Base-by-base conservation (phyloP, 2,329 filamentous ascomycete genomes). In the Emmonsiellopsis sp. region DNA sequence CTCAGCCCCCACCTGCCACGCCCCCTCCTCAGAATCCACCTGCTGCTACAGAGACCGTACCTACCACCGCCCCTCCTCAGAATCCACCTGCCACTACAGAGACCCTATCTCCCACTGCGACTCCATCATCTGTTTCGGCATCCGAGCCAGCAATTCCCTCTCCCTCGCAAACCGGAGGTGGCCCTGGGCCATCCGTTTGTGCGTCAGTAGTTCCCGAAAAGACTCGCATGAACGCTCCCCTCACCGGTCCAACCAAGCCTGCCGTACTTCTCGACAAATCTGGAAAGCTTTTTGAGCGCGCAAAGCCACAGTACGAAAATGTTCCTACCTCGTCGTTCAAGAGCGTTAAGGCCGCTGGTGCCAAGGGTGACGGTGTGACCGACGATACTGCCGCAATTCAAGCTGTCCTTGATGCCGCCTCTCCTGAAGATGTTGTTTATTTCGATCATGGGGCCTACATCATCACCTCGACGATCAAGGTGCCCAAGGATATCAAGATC, bases 381-480 rank as follows among this genome's bases (percentile, higher is more conserved):
- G 92, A 97, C 63, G 93, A 97, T 65, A 96, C 92, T 13, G 81
- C 79, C 5, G 87, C 85, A 15, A 86, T 97, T 64, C 90, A 96
- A 70, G 79, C 80, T 53, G 78, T 90, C 50, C 81, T 97, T 59
- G 76, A 94, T 69, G 80, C 73, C 54, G 82, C 78, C 13, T 67
- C 63, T 2, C 43, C 80, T 1, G 82, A 82, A 58, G 75, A 83
- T 60, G 73, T 85, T 47, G 75, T 84, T 15, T 84, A 82, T 70
- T 83, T 83, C 62, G 81, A 84, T 59, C 80, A 84, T 60, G 82
- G 82, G 54, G 77, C 79, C 26, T 85, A 85, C 65, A 64, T 83
- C 35, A 74, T 85, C 65, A 80, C 75, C 26, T 73, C 79, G 56
- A 85, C 82, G 5, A 70, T 85, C 64, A 76, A 74, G 52, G 73